phyloP scores from a whole-genome alignment of 129 eudicot genomes.

The Kitagawia praeruptora region DNA sequence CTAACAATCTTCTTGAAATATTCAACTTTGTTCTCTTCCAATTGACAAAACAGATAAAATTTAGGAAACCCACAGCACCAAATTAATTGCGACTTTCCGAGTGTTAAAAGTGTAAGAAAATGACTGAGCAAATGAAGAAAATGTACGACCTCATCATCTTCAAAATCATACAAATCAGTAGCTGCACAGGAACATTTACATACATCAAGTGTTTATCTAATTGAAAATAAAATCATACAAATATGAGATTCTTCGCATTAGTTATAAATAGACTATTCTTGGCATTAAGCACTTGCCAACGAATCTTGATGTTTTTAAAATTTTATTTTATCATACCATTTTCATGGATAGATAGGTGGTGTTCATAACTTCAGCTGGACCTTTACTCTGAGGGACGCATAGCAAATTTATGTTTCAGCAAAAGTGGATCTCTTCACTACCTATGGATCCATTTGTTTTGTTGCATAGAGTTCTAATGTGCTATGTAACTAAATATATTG shows the following conservation, averaged over 20 bases:
- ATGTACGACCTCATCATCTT: constrained; percentile 59
- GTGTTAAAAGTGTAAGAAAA: not conserved
- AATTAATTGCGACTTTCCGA: not conserved
- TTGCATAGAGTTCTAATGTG: too few species aligned
- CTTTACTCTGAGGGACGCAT: not conserved
- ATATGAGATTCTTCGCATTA: not conserved
- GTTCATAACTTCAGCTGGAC: not conserved
- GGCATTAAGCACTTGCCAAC: not conserved
- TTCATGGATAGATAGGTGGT: not conserved
- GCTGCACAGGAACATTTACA: constrained; percentile 39
- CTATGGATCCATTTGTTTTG: not conserved
- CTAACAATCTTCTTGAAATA: constrained; percentile 91
- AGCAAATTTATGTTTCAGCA: not conserved
- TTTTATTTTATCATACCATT: not conserved
- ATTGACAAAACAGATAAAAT: not conserved
- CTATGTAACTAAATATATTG: too few species aligned
- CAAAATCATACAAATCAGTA: constrained; percentile 95
- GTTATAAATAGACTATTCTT: not conserved
- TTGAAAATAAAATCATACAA: not conserved
- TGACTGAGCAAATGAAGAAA: not conserved
- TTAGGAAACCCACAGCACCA: not conserved
- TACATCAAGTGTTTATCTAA: constrained; percentile 8
- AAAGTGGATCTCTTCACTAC: not conserved
- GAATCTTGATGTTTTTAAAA: not conserved
- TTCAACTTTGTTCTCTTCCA: constrained; percentile 87